Percentiles rank a stretch among this genome's conserved stretches.
Evolutionary conservation across 306 rosid genomes (phyloP).

Genomic region (Rubus idaeus): DNA sequence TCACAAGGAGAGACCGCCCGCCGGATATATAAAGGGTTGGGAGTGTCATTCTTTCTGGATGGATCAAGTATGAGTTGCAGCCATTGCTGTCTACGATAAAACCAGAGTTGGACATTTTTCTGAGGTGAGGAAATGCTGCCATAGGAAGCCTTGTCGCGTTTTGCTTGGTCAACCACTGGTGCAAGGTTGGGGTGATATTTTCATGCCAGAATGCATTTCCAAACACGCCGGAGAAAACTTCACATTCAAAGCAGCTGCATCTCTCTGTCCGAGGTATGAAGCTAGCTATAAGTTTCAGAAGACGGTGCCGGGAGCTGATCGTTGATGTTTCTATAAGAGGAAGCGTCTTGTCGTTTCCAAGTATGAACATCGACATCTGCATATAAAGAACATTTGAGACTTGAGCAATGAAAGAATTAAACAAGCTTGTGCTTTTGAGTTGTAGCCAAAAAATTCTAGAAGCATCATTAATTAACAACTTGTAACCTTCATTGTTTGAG

Average conservation of each 20-base stretch:
- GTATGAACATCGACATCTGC: conserved; percentile 36
- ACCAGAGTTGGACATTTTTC: conserved; percentile 29
- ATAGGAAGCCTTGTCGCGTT: conserved; percentile 28
- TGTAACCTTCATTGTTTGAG: not conserved
- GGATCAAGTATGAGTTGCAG: conserved; percentile 29
- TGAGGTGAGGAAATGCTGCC: conserved; percentile 38
- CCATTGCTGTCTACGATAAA: conserved; percentile 30
- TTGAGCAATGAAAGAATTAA: not conserved
- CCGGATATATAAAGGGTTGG: conserved; percentile 35
- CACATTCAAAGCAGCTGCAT: conserved; percentile 33
- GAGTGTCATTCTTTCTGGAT: conserved; percentile 37
- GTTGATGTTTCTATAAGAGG: conserved; percentile 26
- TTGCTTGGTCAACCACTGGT: conserved; percentile 35
- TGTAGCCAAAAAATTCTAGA: not conserved
- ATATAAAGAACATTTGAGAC: not conserved
- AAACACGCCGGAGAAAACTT: conserved; percentile 31
- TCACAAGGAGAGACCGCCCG: conserved; percentile 30
- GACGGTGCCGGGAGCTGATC: conserved; percentile 24
- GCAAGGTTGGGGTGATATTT: conserved; percentile 30
- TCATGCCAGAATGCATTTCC: conserved; percentile 33
- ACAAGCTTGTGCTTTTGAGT: not conserved
- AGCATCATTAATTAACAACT: not conserved
- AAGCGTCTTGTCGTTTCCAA: conserved; percentile 32
- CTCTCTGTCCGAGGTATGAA: conserved; percentile 26
- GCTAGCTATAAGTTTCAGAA: conserved; percentile 25